phyloP scores from a whole-genome alignment of 1,284 basidiomycete species.

The Xerocomus minutiporus region DNA sequence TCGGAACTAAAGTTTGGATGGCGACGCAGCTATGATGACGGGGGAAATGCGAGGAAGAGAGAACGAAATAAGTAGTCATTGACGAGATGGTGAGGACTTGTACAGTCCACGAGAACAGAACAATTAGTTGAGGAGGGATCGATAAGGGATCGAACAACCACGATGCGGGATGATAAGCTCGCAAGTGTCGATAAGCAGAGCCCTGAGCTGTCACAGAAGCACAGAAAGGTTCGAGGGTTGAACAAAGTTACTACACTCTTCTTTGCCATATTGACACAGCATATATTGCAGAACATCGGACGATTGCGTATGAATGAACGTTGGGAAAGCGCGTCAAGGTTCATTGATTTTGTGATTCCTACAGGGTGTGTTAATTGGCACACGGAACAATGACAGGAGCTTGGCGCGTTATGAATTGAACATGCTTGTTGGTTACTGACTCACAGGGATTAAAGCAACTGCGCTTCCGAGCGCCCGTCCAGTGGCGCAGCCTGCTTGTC shows the following conservation, averaged over 20 bases:
- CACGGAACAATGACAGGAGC: slow-evolving; percentile 1
- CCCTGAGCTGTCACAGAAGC: slow-evolving; percentile 30
- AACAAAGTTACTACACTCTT: slow-evolving; percentile 16
- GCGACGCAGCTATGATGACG: background rate
- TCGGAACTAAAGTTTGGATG: background rate
- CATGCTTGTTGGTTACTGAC: background rate
- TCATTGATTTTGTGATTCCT: slow-evolving; percentile 16
- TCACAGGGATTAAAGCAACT: slow-evolving; percentile 1
- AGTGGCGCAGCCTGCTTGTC: background rate
- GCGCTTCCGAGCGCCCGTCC: slow-evolving; percentile 3
- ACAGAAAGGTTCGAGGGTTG: slow-evolving; percentile 23
- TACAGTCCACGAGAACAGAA: background rate
- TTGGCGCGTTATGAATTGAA: slow-evolving; percentile 1
- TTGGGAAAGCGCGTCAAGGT: slow-evolving; percentile 11
- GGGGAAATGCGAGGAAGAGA: background rate
- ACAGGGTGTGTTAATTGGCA: slow-evolving; percentile 2
- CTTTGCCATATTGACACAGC: slow-evolving; percentile 18
- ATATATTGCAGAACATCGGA: slow-evolving; percentile 11
- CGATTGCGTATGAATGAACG: slow-evolving; percentile 19
- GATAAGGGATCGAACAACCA: background rate
- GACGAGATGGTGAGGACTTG: background rate
- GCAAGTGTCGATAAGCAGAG: slow-evolving; percentile 25
- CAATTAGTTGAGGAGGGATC: background rate
- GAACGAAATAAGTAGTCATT: background rate
- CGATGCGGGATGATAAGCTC: slow-evolving; percentile 17